Conservation (phyloP, 108 stramenopile species). For the Stephanodiscus minutulus region DNA sequence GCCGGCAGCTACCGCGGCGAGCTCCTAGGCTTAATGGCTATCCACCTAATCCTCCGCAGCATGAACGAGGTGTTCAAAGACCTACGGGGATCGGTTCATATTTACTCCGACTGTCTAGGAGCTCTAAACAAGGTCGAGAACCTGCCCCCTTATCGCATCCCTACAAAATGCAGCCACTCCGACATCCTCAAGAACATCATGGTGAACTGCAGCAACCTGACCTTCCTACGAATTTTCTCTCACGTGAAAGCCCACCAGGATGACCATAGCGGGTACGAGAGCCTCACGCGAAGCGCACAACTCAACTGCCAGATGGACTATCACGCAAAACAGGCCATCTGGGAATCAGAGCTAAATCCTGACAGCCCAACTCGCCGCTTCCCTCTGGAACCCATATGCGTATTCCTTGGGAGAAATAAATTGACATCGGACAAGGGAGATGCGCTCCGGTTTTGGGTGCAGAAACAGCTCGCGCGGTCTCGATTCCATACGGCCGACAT, state of each 20-base stretch:
- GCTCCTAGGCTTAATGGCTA: constrained; percentile 16
- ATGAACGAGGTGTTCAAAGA: neutral
- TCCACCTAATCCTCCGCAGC: constrained; percentile 13
- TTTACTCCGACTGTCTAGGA: constrained; percentile 21
- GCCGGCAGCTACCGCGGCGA: constrained; percentile 30
- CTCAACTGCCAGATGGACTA: neutral
- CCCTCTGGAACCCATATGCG: neutral
- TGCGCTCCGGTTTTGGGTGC: neutral
- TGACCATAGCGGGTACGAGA: neutral
- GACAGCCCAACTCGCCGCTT: neutral
- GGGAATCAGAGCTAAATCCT: neutral
- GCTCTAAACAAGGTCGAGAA: neutral
- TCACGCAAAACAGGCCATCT: neutral
- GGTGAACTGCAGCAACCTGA: neutral
- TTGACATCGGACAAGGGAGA: neutral
- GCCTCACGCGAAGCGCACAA: neutral
- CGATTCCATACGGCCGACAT: neutral
- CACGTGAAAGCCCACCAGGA: neutral
- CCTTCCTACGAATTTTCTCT: neutral
- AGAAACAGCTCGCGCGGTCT: neutral
- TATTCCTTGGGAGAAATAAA: neutral
- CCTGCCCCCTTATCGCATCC: neutral
- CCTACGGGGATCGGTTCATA: neutral
- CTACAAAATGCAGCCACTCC: too few species aligned
- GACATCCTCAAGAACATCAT: neutral